These are phyloP conservation scores for Mortierella sp. DNA, from an alignment of 371 early-diverging fungal species.

Conservation along the genomic window DNA sequence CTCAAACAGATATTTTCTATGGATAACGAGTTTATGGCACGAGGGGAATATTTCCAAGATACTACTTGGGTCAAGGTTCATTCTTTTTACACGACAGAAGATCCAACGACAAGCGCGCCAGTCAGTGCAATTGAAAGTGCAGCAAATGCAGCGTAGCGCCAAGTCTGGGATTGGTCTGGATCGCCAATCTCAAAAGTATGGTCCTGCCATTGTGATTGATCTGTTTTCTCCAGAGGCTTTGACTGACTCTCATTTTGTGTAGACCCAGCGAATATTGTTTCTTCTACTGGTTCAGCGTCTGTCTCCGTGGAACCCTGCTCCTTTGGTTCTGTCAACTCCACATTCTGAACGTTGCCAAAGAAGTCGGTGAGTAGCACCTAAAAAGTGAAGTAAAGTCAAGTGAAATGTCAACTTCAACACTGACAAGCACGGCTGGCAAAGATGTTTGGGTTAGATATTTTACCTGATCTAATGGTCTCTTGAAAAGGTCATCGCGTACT, in stretches of 20 bases:
- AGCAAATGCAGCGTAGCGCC: conserved; percentile 36
- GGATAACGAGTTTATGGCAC: neutral
- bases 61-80: no score
- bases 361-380: conserved; percentile 91
- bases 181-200: conserved; percentile 51
- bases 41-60: no score
- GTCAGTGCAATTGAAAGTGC: conserved; percentile 19
- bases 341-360: conserved; percentile 92
- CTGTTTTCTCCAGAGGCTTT: neutral
- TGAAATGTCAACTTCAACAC: no score
- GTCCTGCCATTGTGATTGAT: conserved; percentile 1
- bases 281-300: neutral
- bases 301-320: conserved; percentile 16
- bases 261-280: conserved; percentile 2
- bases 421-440: neutral
- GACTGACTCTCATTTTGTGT: conserved; percentile 3
- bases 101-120: conserved; percentile 31
- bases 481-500: conserved; percentile 85
- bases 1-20: conserved; percentile 11
- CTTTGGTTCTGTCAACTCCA: conserved; percentile 76
- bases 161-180: conserved; percentile 30
- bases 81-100: conserved; percentile 20
- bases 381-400: no score
- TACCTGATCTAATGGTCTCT: conserved; percentile 76
- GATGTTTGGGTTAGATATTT: neutral